Evolutionary conservation across 768 basidiomycete genomes (phyloP).

Genomic region (Mycena filopes): DNA sequence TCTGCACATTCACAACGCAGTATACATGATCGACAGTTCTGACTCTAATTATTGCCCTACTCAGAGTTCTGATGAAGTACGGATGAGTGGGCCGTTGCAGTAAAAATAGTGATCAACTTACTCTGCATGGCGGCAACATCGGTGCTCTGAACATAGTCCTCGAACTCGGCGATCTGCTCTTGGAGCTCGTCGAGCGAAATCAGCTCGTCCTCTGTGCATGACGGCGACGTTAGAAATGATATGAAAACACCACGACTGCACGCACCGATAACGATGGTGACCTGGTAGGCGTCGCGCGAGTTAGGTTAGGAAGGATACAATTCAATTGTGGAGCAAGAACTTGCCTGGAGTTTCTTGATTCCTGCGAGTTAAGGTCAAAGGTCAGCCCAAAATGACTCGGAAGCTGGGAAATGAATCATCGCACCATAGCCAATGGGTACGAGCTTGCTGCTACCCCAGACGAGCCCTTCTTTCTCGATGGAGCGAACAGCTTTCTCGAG

Average conservation of each 20-base stretch:
- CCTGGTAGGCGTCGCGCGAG: constrained; percentile 41
- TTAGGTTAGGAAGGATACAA: constrained; percentile 49
- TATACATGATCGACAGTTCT: constrained; percentile 27
- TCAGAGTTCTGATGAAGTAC: constrained; percentile 33
- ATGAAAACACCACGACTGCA: constrained; percentile 20
- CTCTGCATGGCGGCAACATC: constrained; percentile 97
- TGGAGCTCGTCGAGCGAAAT: constrained; percentile 94
- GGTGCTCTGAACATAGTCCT: constrained; percentile 90
- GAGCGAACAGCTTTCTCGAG: constrained; percentile 88
- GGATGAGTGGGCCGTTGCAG: background rate
- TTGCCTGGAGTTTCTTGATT: constrained; percentile 86
- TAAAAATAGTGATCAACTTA: constrained; percentile 47
- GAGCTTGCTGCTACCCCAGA: constrained; percentile 96
- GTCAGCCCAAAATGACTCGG: constrained; percentile 3
- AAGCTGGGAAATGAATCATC: constrained; percentile 4
- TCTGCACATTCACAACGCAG: constrained; percentile 20
- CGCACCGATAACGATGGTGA: constrained; percentile 68
- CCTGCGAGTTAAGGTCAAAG: constrained; percentile 45
- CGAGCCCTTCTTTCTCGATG: constrained; percentile 88
- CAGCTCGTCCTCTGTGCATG: constrained; percentile 86
- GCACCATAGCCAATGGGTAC: constrained; percentile 87
- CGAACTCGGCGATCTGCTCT: constrained; percentile 87
- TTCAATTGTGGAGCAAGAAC: constrained; percentile 57
- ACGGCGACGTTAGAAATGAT: constrained; percentile 8
- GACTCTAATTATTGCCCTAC: constrained; percentile 9